Conservation (phyloP, 345 rosid species). For the Theobroma cacao region DNA sequence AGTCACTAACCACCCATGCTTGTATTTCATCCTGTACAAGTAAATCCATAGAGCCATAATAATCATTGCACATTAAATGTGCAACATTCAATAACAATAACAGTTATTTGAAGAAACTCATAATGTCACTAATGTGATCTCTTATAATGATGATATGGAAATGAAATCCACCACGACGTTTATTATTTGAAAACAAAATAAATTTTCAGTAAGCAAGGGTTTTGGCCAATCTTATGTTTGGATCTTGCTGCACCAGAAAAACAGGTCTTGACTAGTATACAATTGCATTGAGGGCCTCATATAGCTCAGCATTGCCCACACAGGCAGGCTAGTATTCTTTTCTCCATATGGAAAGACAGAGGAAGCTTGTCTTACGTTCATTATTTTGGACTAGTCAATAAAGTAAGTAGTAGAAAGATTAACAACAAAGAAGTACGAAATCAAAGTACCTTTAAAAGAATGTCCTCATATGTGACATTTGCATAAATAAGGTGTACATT, state of each 20-base stretch:
- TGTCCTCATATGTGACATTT: conserved; percentile 83
- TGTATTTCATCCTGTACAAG: neutral
- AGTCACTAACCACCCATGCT: neutral
- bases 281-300: neutral
- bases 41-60: neutral
- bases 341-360: neutral
- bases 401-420: neutral
- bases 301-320: neutral
- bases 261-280: neutral
- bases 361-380: neutral
- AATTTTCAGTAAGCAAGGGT: neutral
- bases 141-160: neutral
- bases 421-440: neutral
- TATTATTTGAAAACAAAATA: neutral
- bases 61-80: neutral
- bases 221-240: neutral
- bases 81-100: neutral
- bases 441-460: conserved; percentile 79
- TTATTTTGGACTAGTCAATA: neutral
- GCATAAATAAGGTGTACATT: conserved; percentile 88
- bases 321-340: neutral
- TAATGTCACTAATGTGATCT: neutral
- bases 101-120: neutral
- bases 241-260: neutral
- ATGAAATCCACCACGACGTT: neutral